These are phyloP conservation scores for Kluyveromyces sp. DNA, from an alignment of 1,139 yeast genomes.

Conservation along the genomic window DNA sequence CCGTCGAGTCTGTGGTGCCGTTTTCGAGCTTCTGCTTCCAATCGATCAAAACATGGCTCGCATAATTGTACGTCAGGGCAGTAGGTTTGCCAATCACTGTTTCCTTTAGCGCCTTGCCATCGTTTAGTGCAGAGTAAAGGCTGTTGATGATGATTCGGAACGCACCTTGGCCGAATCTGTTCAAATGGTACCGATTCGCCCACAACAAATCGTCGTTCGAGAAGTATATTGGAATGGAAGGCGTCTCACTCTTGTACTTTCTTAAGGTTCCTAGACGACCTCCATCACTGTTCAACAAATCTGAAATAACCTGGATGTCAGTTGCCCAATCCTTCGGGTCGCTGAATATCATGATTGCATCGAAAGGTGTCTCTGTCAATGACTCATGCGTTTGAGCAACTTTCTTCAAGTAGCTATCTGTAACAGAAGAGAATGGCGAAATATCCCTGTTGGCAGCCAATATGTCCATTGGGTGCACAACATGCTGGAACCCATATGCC, in stretches of 20 bases:
- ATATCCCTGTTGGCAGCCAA: slow-evolving; percentile 37
- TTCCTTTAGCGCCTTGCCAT: slow-evolving; percentile 43
- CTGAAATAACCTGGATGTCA: slow-evolving; percentile 72
- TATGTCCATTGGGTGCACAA: slow-evolving; percentile 69
- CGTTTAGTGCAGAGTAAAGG: slow-evolving; percentile 52
- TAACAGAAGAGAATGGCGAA: slow-evolving; percentile 69
- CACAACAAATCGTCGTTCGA: slow-evolving; percentile 84
- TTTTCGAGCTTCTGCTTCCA: slow-evolving; percentile 40
- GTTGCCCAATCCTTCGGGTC: slow-evolving; percentile 90
- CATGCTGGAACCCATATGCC: slow-evolving; percentile 74
- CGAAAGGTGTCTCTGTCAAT: slow-evolving; percentile 45
- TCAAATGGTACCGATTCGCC: slow-evolving; percentile 76
- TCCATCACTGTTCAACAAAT: slow-evolving; percentile 54
- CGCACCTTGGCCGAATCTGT: slow-evolving; percentile 92
- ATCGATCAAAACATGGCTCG: slow-evolving; percentile 60
- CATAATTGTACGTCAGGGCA: slow-evolving; percentile 72
- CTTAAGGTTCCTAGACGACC: slow-evolving; percentile 65
- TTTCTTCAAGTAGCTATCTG: slow-evolving; percentile 43
- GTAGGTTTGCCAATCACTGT: slow-evolving; percentile 82
- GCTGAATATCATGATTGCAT: slow-evolving; percentile 78
- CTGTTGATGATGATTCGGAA: slow-evolving; percentile 59
- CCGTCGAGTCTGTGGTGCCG: slow-evolving; percentile 12
- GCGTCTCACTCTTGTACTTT: slow-evolving; percentile 31
- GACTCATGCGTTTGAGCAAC: slow-evolving; percentile 34
- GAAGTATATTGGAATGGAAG: slow-evolving; percentile 73